Conservation (phyloP, 1,284 basidiomycete genomes). For the Rhizopogon hawkerae region DNA sequence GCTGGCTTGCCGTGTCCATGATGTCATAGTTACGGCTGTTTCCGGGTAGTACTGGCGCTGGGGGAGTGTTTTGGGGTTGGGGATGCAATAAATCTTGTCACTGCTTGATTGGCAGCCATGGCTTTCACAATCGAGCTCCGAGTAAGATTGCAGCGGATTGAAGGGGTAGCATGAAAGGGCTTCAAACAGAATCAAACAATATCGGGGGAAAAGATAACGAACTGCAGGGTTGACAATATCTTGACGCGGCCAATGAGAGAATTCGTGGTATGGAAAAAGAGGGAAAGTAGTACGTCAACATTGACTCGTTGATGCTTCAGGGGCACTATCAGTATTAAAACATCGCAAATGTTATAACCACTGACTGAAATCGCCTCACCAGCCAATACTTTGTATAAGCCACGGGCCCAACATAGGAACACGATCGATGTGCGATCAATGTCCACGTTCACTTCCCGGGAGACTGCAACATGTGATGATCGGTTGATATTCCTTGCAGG, state of each 20-base stretch:
- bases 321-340: background rate
- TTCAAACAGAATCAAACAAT: conserved; percentile 16
- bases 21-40: no score
- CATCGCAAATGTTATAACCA: background rate
- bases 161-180: conserved; percentile 61
- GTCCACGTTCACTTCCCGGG: conserved; percentile 49
- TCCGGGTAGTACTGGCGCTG: no score
- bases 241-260: conserved; percentile 81
- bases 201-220: background rate
- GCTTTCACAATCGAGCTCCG: conserved; percentile 62
- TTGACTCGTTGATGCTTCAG: conserved; percentile 86
- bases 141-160: conserved; percentile 65
- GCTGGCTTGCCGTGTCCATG: no score
- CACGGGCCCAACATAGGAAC: conserved; percentile 74
- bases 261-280: conserved; percentile 95
- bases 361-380: conserved; percentile 83
- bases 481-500: conserved; percentile 70
- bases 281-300: conserved; percentile 64
- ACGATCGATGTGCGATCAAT: conserved; percentile 55
- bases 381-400: conserved; percentile 86
- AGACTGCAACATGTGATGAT: conserved; percentile 52
- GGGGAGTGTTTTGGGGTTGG: no score
- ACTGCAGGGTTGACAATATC: conserved; percentile 81
- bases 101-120: conserved; percentile 64
- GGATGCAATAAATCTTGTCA: conserved; percentile 63